Evolutionary conservation across 2,329 filamentous ascomycete species (phyloP), one percentile per base, ranked within the genome.

Genomic region (Paecilomyces sp.): DNA sequence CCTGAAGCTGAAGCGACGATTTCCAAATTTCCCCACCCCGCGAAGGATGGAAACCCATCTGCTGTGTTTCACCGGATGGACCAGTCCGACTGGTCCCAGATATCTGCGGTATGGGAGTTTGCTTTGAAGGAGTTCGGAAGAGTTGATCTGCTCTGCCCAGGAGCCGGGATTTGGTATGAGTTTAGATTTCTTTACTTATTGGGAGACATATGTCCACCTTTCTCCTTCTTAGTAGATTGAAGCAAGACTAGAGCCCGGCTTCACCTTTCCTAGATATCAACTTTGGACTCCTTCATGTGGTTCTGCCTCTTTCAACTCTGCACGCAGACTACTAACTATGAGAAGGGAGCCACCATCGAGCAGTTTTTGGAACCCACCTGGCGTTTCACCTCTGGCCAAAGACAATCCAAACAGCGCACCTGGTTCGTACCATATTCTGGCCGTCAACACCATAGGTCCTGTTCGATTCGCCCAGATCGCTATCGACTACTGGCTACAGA

Each of bases 31-130:
- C 41, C 41, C 9, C 41, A 47, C 41, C 41, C 41, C 18, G n/a
- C 41, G n/a, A 47, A n/a, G 18, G 41, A 47, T 47, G 41, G 9
- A 18, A 47, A 47, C 5, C 41, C 41, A 15, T 47, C 41, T 2
- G 41, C 41, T 8, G 41, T 47, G 41, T 47, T 47, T 47, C 41
- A 18, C 41, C 41, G 61, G 47, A 62, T 59, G 18, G 59, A 70
- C 58, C 54, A 63, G 28, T 64, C 61, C 1, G 56, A 63, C 13
- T 72, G 72, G 51, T 63, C 52, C 62, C 71, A 74, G 0, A 68
- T 74, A 8, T 59, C 56, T 11, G 68, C 65, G 1, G 63, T 57
- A 24, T 66, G 58, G 47, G 31, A 58, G 1, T 36, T 36, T 3
- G 33, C 65, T 1, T 25, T 69, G 9, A 52, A 60, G 55, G 59